Conservation (phyloP, 2,329 filamentous ascomycete genomes). For the Corniculantispora saksenae region DNA sequence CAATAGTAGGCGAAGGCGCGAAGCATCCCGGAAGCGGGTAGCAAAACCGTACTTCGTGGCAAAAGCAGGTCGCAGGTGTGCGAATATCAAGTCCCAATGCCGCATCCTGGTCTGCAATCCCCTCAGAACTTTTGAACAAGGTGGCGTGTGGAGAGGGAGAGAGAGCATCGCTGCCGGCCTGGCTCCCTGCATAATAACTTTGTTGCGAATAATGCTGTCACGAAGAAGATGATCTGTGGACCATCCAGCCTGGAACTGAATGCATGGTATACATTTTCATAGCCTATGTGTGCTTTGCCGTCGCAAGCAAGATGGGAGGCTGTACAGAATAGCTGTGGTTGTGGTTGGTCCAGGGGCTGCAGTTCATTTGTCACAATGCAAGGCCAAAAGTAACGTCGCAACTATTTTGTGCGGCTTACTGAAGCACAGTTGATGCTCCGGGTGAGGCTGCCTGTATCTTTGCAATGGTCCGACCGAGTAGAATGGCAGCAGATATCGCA, state of each 20-base stretch:
- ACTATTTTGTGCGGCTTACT: background rate
- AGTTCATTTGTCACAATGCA: slow-evolving; percentile 1
- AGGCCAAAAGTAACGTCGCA: slow-evolving; percentile 16
- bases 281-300: background rate
- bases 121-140: slow-evolving; percentile 3
- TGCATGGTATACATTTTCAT: background rate
- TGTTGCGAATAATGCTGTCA: background rate
- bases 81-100: background rate
- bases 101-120: background rate
- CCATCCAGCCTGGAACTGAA: background rate
- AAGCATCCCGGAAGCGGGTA: background rate
- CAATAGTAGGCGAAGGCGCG: background rate
- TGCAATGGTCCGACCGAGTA: no score
- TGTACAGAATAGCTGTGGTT: no score
- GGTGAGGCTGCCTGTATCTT: no score
- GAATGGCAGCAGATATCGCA: no score
- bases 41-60: background rate
- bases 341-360: slow-evolving; percentile 7
- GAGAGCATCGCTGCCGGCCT: background rate
- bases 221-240: slow-evolving; percentile 1
- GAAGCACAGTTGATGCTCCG: background rate
- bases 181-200: background rate
- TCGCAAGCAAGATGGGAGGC: background rate
- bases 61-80: slow-evolving; percentile 2
- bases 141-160: slow-evolving; percentile 2